Base-by-base conservation (phyloP, 176 grass and related monocot species). In the Zoysia japonica region DNA sequence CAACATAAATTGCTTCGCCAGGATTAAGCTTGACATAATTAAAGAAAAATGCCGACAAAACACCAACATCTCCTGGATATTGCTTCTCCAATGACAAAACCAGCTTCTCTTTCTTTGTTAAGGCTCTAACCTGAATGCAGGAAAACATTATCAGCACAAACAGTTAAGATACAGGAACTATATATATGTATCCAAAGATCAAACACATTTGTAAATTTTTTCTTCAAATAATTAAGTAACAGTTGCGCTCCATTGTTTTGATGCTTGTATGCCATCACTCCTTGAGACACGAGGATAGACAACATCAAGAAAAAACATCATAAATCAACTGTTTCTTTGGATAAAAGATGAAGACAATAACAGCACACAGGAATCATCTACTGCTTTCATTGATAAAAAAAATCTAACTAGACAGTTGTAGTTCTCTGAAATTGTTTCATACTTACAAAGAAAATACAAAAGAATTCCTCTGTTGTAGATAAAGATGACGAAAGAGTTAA, bases 21-120 rank as follows among this genome's bases (percentile, higher is more conserved):
- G 94, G 94, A 28, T 37, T 87, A 20, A 97, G 91, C 80, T 83
- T 97, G 36, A 97, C 72, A 54, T 93, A 91, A 65, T 97, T 97
- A 41, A 97, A 84, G 81, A 97, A 97, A 78, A 85, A 97, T 1
- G 91, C 89, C 20, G 91, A 78, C 59, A 97, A 71, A 41, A 93
- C 87, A 2, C 94, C 94, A 78, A 97, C 84, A 84, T 97, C 94
- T 78, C 69, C 91, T 66, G 87, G 89, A 81, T 88, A 97, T 83
- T 93, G 91, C 74, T 88, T 65, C 83, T 97, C 94, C 67, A 97
- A 74, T 59, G 90, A 86, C 13, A 97, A 78, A 71, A 90, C 83
- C 28, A 93, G 82, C 38, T 93, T 79, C 65, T 97, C 94, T 80
- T 97, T 97, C 61, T 88, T 85, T 37, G 91, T 89, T 59, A 97